These are phyloP conservation scores for Pseudogymnoascus sp. DNA, from an alignment of 2,329 filamentous ascomycete species.

Conservation along the genomic window DNA sequence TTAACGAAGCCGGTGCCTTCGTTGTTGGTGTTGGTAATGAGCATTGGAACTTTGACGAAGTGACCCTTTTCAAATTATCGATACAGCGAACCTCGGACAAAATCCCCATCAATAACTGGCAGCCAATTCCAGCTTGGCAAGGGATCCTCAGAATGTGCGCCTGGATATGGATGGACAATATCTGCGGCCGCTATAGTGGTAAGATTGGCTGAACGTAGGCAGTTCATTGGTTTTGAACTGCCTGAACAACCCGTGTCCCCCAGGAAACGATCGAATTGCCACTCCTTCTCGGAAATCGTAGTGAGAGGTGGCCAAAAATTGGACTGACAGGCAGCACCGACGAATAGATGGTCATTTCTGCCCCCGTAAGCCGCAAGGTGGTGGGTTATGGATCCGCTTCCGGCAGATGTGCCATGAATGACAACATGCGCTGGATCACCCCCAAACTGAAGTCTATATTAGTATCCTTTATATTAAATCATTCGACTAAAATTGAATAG, in stretches of 20 bases:
- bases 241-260: slow-evolving; percentile 25
- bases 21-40: slow-evolving; percentile 25
- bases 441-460: slow-evolving; percentile 25
- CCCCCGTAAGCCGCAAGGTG: slow-evolving; percentile 21
- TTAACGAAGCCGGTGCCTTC: slow-evolving; percentile 15
- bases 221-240: slow-evolving; percentile 25
- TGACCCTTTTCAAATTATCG: slow-evolving; percentile 27
- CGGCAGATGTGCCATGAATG: slow-evolving; percentile 37
- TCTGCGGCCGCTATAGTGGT: slow-evolving; percentile 28
- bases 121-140: slow-evolving; percentile 32
- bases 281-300: slow-evolving; percentile 29
- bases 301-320: slow-evolving; percentile 30
- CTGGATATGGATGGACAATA: slow-evolving; percentile 30
- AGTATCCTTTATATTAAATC: background rate
- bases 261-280: slow-evolving; percentile 31
- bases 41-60: slow-evolving; percentile 31
- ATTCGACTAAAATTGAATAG: background rate
- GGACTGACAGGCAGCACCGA: slow-evolving; percentile 24
- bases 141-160: slow-evolving; percentile 20
- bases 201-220: slow-evolving; percentile 28
- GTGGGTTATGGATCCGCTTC: slow-evolving; percentile 34
- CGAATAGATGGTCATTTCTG: slow-evolving; percentile 11
- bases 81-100: slow-evolving; percentile 30
- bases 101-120: slow-evolving; percentile 32
- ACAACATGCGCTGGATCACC: slow-evolving; percentile 37